Evolutionary conservation across 2,329 filamentous ascomycete species (phyloP).

Genomic region (Ophiostoma sp.): DNA sequence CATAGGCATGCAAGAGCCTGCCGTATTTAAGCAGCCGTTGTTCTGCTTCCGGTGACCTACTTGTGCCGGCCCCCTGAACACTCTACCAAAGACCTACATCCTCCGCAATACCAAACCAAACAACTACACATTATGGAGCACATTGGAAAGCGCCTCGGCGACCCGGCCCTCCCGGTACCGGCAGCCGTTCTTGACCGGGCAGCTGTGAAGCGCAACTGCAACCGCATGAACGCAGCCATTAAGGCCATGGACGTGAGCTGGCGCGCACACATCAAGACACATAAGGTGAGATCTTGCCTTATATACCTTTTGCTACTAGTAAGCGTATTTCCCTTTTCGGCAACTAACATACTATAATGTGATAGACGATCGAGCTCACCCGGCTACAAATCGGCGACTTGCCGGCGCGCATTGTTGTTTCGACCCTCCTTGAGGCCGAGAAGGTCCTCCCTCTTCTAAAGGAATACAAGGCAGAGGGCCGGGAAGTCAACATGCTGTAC

Average conservation of each 20-base stretch:
- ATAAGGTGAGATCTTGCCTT: conserved; percentile 46
- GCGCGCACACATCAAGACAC: conserved; percentile 75
- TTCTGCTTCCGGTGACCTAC: no score
- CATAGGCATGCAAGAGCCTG: no score
- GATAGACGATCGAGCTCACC: conserved; percentile 29
- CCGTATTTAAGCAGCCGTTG: background rate
- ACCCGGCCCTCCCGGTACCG: conserved; percentile 58
- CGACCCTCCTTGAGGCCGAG: conserved; percentile 70
- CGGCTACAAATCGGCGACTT: conserved; percentile 24
- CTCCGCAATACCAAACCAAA: background rate
- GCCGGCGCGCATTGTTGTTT: conserved; percentile 60
- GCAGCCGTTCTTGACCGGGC: conserved; percentile 63
- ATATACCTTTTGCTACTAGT: background rate
- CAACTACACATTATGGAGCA: conserved; percentile 27
- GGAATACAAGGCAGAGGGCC: conserved; percentile 49
- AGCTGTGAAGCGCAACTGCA: conserved; percentile 62
- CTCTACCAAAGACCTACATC: background rate
- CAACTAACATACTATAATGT: conserved; percentile 13
- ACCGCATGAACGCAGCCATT: conserved; percentile 62
- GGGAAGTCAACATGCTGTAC: conserved; percentile 62
- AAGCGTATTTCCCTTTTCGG: conserved; percentile 38
- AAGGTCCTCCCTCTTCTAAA: conserved; percentile 55
- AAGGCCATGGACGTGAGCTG: conserved; percentile 57
- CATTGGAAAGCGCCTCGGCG: conserved; percentile 48
- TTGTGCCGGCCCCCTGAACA: no score